Evolutionary conservation across 805 yeast species (phyloP).

Genomic region (Scheffersomyces coipomensis): DNA sequence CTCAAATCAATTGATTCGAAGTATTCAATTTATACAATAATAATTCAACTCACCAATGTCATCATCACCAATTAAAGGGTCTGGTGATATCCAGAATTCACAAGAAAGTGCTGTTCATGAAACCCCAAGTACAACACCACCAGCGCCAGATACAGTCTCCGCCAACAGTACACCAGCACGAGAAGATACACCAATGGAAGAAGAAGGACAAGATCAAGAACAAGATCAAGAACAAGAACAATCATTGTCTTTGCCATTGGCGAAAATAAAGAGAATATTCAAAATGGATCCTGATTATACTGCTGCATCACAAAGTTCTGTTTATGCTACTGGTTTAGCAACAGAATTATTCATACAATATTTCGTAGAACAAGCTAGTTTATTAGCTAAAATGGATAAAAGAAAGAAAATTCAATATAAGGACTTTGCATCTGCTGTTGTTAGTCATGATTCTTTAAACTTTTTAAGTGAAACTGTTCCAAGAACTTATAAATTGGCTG

Average conservation of each 20-base stretch:
- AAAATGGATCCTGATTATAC: conserved; percentile 74
- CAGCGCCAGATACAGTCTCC: conserved; percentile 8
- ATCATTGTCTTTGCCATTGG: conserved; percentile 51
- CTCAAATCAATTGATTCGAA: too few species aligned
- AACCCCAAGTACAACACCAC: conserved; percentile 22
- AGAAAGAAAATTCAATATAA: conserved; percentile 69
- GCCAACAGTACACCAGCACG: conserved; percentile 2
- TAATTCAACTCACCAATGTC: neutral
- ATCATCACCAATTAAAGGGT: neutral
- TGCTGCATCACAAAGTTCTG: conserved; percentile 67
- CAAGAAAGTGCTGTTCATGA: conserved; percentile 4
- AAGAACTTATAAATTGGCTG: conserved; percentile 50
- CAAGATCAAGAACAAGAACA: conserved; percentile 25
- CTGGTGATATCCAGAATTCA: neutral
- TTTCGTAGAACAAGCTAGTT: conserved; percentile 67
- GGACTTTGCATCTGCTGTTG: conserved; percentile 67
- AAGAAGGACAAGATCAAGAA: conserved; percentile 11
- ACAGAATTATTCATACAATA: conserved; percentile 72
- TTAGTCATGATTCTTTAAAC: conserved; percentile 54
- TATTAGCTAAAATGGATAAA: conserved; percentile 61
- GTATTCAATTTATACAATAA: too few species aligned
- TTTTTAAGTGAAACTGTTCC: conserved; percentile 72
- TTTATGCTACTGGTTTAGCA: conserved; percentile 74
- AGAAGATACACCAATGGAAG: conserved; percentile 7
- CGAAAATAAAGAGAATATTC: conserved; percentile 68